Evolutionary conservation across 306 rosid genomes (phyloP).

Genomic region (Trichosanthes cucumerina): DNA sequence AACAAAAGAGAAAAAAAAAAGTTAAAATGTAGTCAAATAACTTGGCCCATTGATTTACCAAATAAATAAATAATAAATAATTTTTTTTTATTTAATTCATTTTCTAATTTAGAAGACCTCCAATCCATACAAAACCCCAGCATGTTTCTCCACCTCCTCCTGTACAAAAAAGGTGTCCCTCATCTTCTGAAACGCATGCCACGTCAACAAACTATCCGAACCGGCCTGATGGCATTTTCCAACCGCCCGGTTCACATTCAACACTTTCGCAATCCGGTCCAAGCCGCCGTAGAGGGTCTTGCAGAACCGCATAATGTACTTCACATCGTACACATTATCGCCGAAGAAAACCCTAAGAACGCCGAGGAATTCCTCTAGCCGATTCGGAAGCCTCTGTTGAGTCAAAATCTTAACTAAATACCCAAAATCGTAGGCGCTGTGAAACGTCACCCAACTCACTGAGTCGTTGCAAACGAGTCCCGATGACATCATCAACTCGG

Average conservation of each 20-base stretch:
- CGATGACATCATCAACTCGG: constrained; percentile 53
- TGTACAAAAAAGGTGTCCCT: constrained; percentile 37
- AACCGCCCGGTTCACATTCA: constrained; percentile 58
- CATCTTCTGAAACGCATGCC: constrained; percentile 67
- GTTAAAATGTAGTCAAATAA: background rate
- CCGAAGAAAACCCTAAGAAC: constrained; percentile 41
- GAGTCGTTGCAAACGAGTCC: constrained; percentile 51
- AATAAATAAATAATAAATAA: background rate
- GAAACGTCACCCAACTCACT: constrained; percentile 72
- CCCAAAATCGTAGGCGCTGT: constrained; percentile 72
- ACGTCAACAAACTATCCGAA: constrained; percentile 72
- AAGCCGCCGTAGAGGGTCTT: constrained; percentile 48
- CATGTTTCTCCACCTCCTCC: constrained; percentile 35
- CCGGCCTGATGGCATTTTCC: constrained; percentile 86
- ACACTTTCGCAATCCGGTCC: constrained; percentile 49
- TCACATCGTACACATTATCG: constrained; percentile 44
- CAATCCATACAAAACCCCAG: constrained; percentile 57
- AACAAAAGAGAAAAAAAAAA: too few relatives aligned
- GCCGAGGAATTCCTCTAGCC: constrained; percentile 31
- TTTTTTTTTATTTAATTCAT: background rate
- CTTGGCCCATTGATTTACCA: background rate
- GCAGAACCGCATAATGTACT: constrained; percentile 63
- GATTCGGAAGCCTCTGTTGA: constrained; percentile 20
- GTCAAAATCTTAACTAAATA: constrained; percentile 54
- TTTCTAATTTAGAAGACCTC: constrained; percentile 24